Percentiles rank a stretch among this genome's conserved stretches.
Evolutionary conservation across 768 basidiomycete genomes (phyloP).

Genomic region (Mycena belliarum): DNA sequence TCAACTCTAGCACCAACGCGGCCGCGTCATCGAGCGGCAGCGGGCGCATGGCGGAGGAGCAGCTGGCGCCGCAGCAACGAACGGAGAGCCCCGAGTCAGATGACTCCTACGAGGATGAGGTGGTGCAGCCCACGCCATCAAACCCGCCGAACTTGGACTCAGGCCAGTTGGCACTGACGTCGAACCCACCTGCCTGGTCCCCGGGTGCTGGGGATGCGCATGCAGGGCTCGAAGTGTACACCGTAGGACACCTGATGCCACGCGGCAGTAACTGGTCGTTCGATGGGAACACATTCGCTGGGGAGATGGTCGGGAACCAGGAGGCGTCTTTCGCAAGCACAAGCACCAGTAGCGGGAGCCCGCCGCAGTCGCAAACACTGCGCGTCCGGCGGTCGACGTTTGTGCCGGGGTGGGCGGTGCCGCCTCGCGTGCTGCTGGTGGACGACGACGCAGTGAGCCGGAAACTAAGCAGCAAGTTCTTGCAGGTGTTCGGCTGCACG

Average conservation of each 20-base stretch:
- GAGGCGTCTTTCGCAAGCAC: conserved; percentile 22
- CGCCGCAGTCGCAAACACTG: conserved; percentile 48
- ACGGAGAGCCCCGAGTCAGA: conserved; percentile 15
- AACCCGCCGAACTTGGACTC: conserved; percentile 28
- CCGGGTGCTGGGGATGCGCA: conserved; percentile 36
- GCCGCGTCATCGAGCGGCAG: not conserved
- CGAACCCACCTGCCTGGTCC: conserved; percentile 8
- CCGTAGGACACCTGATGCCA: conserved; percentile 76
- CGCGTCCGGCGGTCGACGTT: conserved; percentile 77
- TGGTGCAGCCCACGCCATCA: conserved; percentile 18
- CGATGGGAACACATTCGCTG: conserved; percentile 40
- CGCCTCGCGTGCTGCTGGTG: conserved; percentile 88
- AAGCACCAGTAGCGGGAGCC: conserved; percentile 14
- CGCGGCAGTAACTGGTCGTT: conserved; percentile 61
- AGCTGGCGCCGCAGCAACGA: not conserved
- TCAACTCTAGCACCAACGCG: conserved; percentile 8
- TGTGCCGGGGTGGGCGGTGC: conserved; percentile 89
- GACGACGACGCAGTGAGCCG: conserved; percentile 95
- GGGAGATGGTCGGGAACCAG: conserved; percentile 26
- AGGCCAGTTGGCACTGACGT: conserved; percentile 27
- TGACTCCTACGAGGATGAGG: conserved; percentile 21
- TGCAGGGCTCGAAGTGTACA: conserved; percentile 78
- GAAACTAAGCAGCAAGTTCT: conserved; percentile 85
- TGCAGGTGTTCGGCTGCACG: conserved; percentile 93
- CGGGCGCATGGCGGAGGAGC: conserved; percentile 1